These are phyloP conservation scores for Populus hybrid DNA, from an alignment of 441 rosid species.

Conservation along the genomic window DNA sequence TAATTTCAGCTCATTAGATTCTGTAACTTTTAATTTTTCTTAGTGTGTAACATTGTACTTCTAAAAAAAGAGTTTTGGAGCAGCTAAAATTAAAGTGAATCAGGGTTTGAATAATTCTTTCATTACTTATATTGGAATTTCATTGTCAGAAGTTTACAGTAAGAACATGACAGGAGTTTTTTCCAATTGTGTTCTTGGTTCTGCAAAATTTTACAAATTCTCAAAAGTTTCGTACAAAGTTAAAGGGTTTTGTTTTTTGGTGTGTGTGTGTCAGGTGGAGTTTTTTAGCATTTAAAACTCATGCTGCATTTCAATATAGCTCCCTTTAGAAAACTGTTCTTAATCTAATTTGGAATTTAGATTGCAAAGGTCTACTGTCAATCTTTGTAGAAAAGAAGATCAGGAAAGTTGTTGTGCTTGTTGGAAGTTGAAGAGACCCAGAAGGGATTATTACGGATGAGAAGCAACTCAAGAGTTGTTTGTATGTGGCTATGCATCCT, in stretches of 20 bases:
- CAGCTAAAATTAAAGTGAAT: background rate
- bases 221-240: background rate
- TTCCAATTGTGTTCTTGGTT: background rate
- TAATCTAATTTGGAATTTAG: background rate
- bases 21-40: background rate
- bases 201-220: background rate
- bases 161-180: background rate
- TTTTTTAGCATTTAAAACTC: background rate
- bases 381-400: background rate
- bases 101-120: background rate
- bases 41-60: background rate
- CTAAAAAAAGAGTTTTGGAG: background rate
- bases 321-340: background rate
- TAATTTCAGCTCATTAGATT: background rate
- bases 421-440: background rate
- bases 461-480: slow-evolving; percentile 1
- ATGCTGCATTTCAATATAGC: background rate
- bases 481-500: background rate
- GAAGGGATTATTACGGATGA: background rate
- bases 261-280: background rate
- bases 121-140: background rate
- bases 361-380: background rate
- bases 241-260: background rate
- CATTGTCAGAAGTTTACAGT: background rate
- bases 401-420: background rate